Evolutionary conservation across 2,329 filamentous ascomycete genomes (phyloP).

Genomic region (Aureobasidium sp.): DNA sequence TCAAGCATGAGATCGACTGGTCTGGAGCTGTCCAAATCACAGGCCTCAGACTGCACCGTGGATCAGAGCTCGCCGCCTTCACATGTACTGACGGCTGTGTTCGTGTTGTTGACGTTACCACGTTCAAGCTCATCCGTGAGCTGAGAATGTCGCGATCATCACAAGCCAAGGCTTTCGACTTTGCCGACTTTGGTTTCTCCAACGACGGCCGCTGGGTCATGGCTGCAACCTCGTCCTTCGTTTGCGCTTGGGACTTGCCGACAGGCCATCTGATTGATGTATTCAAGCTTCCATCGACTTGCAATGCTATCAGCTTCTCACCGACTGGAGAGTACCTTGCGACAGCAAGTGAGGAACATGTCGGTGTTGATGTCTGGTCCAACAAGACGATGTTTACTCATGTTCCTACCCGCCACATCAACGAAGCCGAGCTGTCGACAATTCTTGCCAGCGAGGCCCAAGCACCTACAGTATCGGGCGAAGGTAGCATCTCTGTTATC

Average conservation of each 20-base stretch:
- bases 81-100: slow-evolving; percentile 84
- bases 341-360: slow-evolving; percentile 69
- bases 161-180: slow-evolving; percentile 18
- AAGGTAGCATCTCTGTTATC: slow-evolving; percentile 66
- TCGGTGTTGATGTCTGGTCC: slow-evolving; percentile 93
- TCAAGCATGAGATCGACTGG: slow-evolving; percentile 78
- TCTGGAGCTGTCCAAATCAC: slow-evolving; percentile 67
- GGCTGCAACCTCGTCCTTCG: slow-evolving; percentile 70
- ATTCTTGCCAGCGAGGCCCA: slow-evolving; percentile 40
- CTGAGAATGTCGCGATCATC: slow-evolving; percentile 62
- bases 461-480: slow-evolving; percentile 64
- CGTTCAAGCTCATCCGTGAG: slow-evolving; percentile 83
- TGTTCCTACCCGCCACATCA: slow-evolving; percentile 75
- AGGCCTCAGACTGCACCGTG: slow-evolving; percentile 69
- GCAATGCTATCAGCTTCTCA: slow-evolving; percentile 81
- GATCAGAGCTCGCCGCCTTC: slow-evolving; percentile 78
- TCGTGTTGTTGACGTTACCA: slow-evolving; percentile 82
- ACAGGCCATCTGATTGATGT: slow-evolving; percentile 94
- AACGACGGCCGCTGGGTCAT: slow-evolving; percentile 91
- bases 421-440: slow-evolving; percentile 61
- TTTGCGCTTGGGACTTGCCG: slow-evolving; percentile 88
- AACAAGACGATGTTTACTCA: slow-evolving; percentile 89
- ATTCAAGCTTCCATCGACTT: slow-evolving; percentile 69
- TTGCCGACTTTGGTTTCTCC: slow-evolving; percentile 56
- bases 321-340: slow-evolving; percentile 89